Evolutionary conservation across 2,329 filamentous ascomycete genomes (phyloP), one percentile per base, ranked within the genome.

Genomic region (Colletotrichum lupini): DNA sequence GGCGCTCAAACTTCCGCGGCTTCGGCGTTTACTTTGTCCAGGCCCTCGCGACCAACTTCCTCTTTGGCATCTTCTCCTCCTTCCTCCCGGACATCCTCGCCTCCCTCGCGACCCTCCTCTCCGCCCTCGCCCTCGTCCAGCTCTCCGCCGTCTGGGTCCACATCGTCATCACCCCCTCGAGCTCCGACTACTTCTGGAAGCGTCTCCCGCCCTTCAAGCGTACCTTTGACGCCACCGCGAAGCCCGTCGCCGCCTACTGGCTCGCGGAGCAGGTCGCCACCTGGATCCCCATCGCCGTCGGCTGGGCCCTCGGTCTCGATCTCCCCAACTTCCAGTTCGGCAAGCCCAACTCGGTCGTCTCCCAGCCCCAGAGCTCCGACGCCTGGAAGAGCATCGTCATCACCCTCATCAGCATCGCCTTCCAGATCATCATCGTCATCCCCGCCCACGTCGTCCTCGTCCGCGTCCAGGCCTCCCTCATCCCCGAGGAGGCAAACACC

Each of bases 391-490:
- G 75, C 16, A 57, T 87, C 9, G 72, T 87, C 16, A 79, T 92
- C 55, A 75, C 85, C 30, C 74, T 87, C 68, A 75, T 89, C 37
- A 78, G 86, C 56, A 75, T 92, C 9, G 79, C 86, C 69, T 80
- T 92, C 66, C 85, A 89, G 68, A 82, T 93, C 56, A 83, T 95
- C 68, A 82, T 95, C 73, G 86, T 94, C 75, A 88, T 98, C 69
- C 95, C 96, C 22, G 90, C 94, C 52, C 88, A 90, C 72, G 93
- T 96, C 37, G 90, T 94, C 26, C 90, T 97, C 72, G 88, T 93
- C 76, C 94, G 96, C 75, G 92, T 98, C 46, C 95, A 97, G 81
- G 95, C 95, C 7, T 96, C 94, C 61, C 91, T 98, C 77, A 90
- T 98, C 3, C 90, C 95, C 0, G 92, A 94, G 72, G 92, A 94